These are phyloP conservation scores for Sergeia podlipaevii DNA, from an alignment of 208 protist species.

Conservation along the genomic window DNA sequence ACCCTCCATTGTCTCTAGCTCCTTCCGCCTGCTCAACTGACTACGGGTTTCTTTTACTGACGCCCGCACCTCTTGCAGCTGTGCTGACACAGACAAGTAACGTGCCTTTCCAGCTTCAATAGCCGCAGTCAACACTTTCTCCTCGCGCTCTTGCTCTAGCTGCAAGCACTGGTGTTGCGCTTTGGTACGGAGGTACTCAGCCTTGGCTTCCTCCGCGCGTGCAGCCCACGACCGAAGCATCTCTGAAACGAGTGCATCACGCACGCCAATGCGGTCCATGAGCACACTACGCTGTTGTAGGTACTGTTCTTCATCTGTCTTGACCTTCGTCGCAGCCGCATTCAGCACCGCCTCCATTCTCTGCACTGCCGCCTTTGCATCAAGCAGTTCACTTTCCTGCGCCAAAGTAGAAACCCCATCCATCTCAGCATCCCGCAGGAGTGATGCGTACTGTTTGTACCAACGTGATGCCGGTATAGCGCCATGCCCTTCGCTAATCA, in stretches of 20 bases:
- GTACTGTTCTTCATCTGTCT: slow-evolving; percentile 19
- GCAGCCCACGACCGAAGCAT: slow-evolving; percentile 39
- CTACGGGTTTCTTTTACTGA: no score
- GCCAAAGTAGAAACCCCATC: background rate
- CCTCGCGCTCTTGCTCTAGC: slow-evolving; percentile 17
- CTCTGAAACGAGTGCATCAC: slow-evolving; percentile 25
- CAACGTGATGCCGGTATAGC: no score
- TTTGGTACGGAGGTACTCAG: slow-evolving; percentile 30
- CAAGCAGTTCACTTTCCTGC: slow-evolving; percentile 15
- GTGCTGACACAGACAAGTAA: no score
- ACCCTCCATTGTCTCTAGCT: no score
- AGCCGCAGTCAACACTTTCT: slow-evolving; percentile 10
- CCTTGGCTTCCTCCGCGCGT: slow-evolving; percentile 13
- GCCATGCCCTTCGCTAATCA: no score
- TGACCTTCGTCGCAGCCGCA: slow-evolving; percentile 13
- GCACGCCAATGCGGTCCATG: slow-evolving; percentile 24
- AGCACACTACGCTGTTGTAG: slow-evolving; percentile 13
- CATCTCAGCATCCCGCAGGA: background rate
- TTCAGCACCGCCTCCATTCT: slow-evolving; percentile 21
- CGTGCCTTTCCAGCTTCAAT: no score
- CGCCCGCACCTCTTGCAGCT: no score
- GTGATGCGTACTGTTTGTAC: no score
- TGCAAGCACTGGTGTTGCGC: slow-evolving; percentile 10
- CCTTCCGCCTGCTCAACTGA: no score
- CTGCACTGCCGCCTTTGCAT: slow-evolving; percentile 25